Evolutionary conservation across 495 filamentous ascomycete species (phyloP), one percentile per base, ranked within the genome.

Genomic region (Aspergillus affinis): DNA sequence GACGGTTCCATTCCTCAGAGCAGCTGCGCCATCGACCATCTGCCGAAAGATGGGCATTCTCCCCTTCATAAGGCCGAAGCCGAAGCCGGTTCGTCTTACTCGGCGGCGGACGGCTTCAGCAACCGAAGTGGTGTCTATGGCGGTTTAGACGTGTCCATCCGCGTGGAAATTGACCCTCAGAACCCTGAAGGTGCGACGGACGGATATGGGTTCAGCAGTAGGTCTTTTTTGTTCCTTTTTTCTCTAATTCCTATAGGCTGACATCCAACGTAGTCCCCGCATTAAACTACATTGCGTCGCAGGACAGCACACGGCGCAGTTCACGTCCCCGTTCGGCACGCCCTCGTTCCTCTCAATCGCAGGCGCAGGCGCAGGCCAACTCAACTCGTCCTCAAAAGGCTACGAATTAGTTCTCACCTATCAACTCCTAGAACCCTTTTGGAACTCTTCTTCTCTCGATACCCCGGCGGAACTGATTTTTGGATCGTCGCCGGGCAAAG

Each of bases 131-230:
- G 66, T 29, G 71, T 81, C 62, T 81, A 85, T 60, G 88, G 88
- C 21, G 82, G 82, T 29, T 71, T 93, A 21, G 88, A 91, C 64
- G 82, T 91, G 48, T 76, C 81, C 57, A 85, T 90, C 64, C 76
- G 79, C 5, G 85, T 93, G 26, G 90, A 93, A 74, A 85, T 86
- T 57, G 81, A 90, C 67, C 86, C 87, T 59, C 83, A 86, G 57
- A 78, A 90, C 65, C 71, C 68, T 13, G 67, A 83, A 50, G 90
- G 88, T 12, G 71, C 73, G 58, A 90, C 90, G 2, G 76, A 87
- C 61, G 79, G 80, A 17, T 92, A 92, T 68, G 90, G 88, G 36
- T 82, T 92, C 59, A 86, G 76, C 61, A 78, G 78, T 80, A 73
- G 72, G 75, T 75, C 32, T 23, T 4, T 26, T 54, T 8, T 49